A percentile compares a stretch with the other conserved stretches of the same genome.
These are phyloP conservation scores for Logfia minima DNA, from an alignment of 129 eudicot species.

Conservation along the genomic window DNA sequence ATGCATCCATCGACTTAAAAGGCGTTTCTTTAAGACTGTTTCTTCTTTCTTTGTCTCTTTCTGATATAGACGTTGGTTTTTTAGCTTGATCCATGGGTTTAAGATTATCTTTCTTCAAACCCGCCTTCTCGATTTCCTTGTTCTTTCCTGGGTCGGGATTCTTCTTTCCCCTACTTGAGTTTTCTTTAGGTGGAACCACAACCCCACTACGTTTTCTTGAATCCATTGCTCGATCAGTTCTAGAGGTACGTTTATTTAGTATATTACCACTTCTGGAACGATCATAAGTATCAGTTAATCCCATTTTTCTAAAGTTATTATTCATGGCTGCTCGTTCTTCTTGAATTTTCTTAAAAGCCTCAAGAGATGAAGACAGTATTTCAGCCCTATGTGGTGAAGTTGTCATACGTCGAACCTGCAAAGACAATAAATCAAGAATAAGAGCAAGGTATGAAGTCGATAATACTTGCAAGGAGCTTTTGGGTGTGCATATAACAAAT, in stretches of 20 bases:
- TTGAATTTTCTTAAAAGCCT: conserved; percentile 91
- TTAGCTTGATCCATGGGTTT: conserved; percentile 48
- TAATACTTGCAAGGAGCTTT: not conserved
- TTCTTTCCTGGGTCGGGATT: conserved; percentile 54
- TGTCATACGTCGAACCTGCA: conserved; percentile 96
- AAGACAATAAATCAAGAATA: conserved; percentile 11
- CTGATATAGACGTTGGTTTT: conserved; percentile 40
- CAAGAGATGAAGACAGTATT: conserved; percentile 90
- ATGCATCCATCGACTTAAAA: conserved; percentile 81
- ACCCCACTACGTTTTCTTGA: conserved; percentile 50
- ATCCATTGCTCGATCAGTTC: conserved; percentile 35
- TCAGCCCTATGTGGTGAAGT: conserved; percentile 97
- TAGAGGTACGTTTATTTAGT: conserved; percentile 30
- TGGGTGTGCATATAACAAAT: not conserved
- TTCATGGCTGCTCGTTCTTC: conserved; percentile 62
- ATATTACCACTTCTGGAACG: conserved; percentile 27
- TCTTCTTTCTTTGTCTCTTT: conserved; percentile 71
- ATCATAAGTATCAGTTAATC: conserved; percentile 33
- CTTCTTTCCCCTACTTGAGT: conserved; percentile 53
- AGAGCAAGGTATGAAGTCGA: conserved; percentile 9
- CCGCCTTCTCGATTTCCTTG: conserved; percentile 51
- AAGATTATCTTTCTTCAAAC: conserved; percentile 42
- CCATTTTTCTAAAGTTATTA: conserved; percentile 35
- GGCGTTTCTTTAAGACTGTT: conserved; percentile 37
- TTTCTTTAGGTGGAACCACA: conserved; percentile 40